Evolutionary conservation across 257 asterid genomes (phyloP).

Genomic region (Fraxinus quadrangulata): DNA sequence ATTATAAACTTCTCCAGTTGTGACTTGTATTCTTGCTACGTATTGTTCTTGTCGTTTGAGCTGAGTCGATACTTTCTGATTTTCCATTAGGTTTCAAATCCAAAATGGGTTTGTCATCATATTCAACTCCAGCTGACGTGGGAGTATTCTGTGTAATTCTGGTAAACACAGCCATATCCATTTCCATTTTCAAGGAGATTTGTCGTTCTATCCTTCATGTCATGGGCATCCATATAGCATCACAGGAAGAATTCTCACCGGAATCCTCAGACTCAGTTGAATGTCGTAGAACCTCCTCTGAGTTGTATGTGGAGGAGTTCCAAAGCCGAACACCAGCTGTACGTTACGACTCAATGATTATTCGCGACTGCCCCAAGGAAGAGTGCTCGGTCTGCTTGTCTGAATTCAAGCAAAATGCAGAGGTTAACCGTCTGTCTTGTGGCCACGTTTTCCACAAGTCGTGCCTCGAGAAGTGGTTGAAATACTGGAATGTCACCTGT

Average conservation of each 20-base stretch:
- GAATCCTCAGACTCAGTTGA: slow-evolving; percentile 52
- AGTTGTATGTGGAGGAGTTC: slow-evolving; percentile 78
- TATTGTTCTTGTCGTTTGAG: slow-evolving; percentile 5
- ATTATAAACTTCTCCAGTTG: not conserved
- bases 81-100: slow-evolving; percentile 28
- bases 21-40: not conserved
- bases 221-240: slow-evolving; percentile 67
- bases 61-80: slow-evolving; percentile 18
- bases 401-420: slow-evolving; percentile 64
- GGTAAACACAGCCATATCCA: slow-evolving; percentile 81
- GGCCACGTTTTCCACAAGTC: slow-evolving; percentile 79
- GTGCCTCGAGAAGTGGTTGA: slow-evolving; percentile 87
- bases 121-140: slow-evolving; percentile 78
- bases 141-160: slow-evolving; percentile 81
- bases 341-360: slow-evolving; percentile 53
- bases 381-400: slow-evolving; percentile 83
- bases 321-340: slow-evolving; percentile 59
- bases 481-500: slow-evolving; percentile 78
- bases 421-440: slow-evolving; percentile 70
- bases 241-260: slow-evolving; percentile 61
- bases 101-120: slow-evolving; percentile 79
- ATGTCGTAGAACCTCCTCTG: slow-evolving; percentile 53
- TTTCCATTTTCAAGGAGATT: slow-evolving; percentile 70
- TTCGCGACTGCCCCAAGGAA: slow-evolving; percentile 31
- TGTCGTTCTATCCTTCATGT: slow-evolving; percentile 66